These are phyloP conservation scores for Vickermania ingenoplastis DNA, from an alignment of 208 protist genomes.

Conservation along the genomic window DNA sequence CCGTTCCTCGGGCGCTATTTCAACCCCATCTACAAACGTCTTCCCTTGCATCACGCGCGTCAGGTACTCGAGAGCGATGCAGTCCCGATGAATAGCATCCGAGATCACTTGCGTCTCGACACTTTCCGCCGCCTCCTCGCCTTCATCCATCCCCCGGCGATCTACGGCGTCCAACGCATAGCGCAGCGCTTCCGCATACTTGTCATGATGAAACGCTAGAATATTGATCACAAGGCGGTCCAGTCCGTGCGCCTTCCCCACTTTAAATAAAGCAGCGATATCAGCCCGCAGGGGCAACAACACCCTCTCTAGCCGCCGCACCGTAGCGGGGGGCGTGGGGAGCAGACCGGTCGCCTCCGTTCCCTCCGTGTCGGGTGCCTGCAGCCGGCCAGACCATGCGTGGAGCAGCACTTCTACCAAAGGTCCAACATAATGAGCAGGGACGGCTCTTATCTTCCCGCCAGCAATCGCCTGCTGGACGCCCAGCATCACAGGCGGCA, in stretches of 20 bases:
- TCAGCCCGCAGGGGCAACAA: conserved; percentile 46
- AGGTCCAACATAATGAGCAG: neutral
- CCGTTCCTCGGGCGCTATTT: conserved; percentile 19
- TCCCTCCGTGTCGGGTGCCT: neutral
- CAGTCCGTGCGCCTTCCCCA: conserved; percentile 35
- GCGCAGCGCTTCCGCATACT: conserved; percentile 50
- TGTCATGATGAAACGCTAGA: conserved; percentile 30
- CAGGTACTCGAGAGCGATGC: conserved; percentile 23
- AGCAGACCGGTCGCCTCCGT: neutral
- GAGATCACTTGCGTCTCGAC: no score
- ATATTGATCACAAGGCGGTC: conserved; percentile 29
- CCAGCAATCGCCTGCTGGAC: neutral
- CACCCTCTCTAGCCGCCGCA: conserved; percentile 30
- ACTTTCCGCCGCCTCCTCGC: no score
- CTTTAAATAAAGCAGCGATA: conserved; percentile 26
- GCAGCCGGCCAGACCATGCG: neutral
- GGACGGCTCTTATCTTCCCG: neutral
- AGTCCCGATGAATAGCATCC: no score
- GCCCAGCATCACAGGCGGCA: conserved; percentile 29
- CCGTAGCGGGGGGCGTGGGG: neutral
- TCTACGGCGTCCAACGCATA: no score
- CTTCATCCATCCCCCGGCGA: no score
- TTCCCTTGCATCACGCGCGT: conserved; percentile 24
- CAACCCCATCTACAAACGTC: conserved; percentile 16
- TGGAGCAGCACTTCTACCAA: neutral